Evolutionary conservation across 306 rosid species (phyloP).

Genomic region (Acacia melanoxylon): DNA sequence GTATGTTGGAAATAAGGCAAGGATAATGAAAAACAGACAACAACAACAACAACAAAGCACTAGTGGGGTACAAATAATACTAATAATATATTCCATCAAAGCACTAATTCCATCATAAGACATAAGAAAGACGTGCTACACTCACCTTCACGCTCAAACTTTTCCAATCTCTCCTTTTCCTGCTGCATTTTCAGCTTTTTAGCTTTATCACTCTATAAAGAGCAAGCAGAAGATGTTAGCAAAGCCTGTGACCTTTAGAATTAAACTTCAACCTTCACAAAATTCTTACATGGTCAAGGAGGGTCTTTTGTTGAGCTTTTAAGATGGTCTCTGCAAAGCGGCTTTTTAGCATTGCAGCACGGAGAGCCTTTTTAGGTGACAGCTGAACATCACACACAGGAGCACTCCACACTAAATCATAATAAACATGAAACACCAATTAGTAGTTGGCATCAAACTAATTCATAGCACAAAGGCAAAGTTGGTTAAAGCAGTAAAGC

Average conservation of each 20-base stretch:
- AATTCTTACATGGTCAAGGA: conserved; percentile 53
- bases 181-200: conserved; percentile 48
- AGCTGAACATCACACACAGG: conserved; percentile 49
- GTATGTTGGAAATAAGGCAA: not conserved
- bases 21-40: not conserved
- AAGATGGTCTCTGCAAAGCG: conserved; percentile 77
- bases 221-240: not conserved
- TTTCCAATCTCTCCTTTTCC: conserved; percentile 60
- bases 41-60: no score
- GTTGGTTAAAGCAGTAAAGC: conserved; percentile 1
- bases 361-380: conserved; percentile 73
- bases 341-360: conserved; percentile 70
- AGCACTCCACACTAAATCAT: conserved; percentile 44
- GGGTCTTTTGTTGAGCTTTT: conserved; percentile 67
- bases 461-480: not conserved
- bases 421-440: not conserved
- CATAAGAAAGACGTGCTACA: not conserved
- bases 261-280: not conserved
- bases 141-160: conserved; percentile 61
- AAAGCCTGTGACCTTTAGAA: not conserved
- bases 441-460: not conserved
- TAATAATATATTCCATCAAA: not conserved
- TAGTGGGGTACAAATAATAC: not conserved
- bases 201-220: conserved; percentile 49
- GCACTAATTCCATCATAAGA: not conserved